A percentile compares a stretch with the other conserved stretches of the same genome.
phyloP scores from a whole-genome alignment of 768 basidiomycete species.

The Lanmaoa rubissima region DNA sequence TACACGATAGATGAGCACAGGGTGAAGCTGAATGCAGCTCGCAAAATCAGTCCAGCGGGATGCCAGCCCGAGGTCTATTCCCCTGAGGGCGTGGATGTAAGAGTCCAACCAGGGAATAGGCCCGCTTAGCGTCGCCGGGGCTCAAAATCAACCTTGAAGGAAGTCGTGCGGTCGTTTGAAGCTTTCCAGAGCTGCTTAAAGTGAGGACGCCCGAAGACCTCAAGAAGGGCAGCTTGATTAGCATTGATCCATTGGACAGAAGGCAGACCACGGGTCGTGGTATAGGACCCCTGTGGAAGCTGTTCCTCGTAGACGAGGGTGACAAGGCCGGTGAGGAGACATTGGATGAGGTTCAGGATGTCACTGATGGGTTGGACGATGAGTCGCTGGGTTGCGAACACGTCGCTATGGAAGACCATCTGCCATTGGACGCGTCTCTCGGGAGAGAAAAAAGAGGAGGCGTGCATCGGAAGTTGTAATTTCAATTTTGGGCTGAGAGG shows the following conservation, averaged over 20 bases:
- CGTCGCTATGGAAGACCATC: slow-evolving; percentile 83
- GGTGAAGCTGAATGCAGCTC: slow-evolving; percentile 7
- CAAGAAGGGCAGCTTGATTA: slow-evolving; percentile 63
- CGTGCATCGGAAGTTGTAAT: slow-evolving; percentile 73
- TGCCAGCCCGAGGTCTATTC: slow-evolving; percentile 16
- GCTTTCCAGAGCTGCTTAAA: slow-evolving; percentile 72
- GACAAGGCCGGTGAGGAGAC: slow-evolving; percentile 69
- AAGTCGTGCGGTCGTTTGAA: slow-evolving; percentile 64
- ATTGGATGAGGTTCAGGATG: slow-evolving; percentile 66
- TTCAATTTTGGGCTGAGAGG: slow-evolving; percentile 74
- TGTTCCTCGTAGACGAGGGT: slow-evolving; percentile 74
- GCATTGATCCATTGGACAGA: slow-evolving; percentile 74
- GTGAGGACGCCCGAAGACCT: slow-evolving; percentile 72
- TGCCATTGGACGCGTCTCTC: slow-evolving; percentile 85
- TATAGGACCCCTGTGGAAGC: slow-evolving; percentile 64
- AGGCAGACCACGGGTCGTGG: slow-evolving; percentile 76
- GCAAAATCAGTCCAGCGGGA: slow-evolving; percentile 8
- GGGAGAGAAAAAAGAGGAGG: slow-evolving; percentile 82
- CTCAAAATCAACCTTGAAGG: slow-evolving; percentile 72
- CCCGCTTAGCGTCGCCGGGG: slow-evolving; percentile 37
- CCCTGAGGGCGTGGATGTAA: slow-evolving; percentile 9
- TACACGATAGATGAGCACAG: slow-evolving; percentile 11
- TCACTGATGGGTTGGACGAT: slow-evolving; percentile 68
- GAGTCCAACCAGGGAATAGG: slow-evolving; percentile 7
- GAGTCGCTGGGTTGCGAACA: slow-evolving; percentile 68